Evolutionary conservation across 164 flowering plant species (phyloP).

Genomic region (Magnolia sinica): DNA sequence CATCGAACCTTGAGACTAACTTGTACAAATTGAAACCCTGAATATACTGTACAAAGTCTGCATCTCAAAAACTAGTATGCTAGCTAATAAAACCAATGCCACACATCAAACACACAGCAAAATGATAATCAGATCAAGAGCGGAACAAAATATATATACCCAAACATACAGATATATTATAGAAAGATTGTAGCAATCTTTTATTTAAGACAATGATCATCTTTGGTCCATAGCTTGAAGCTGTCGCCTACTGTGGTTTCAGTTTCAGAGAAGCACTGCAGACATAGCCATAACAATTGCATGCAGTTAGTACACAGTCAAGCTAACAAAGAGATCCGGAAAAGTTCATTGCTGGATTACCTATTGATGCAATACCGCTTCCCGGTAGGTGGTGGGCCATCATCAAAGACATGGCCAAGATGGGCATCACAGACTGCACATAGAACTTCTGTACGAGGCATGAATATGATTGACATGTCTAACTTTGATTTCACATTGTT

Average conservation of each 20-base stretch:
- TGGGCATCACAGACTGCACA: constrained; percentile 83
- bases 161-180: neutral
- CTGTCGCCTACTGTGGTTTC: constrained; percentile 46
- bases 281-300: constrained; percentile 3
- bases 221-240: neutral
- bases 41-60: no score
- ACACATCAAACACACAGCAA: neutral
- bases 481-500: constrained; percentile 74
- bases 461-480: constrained; percentile 82
- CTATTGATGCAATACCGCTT: constrained; percentile 88
- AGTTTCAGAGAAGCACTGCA: constrained; percentile 72
- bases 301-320: neutral
- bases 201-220: neutral
- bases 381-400: constrained; percentile 94
- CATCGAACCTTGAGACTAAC: no score
- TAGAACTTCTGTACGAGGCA: constrained; percentile 85
- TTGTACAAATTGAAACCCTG: no score
- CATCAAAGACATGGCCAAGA: constrained; percentile 92
- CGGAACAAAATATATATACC: neutral
- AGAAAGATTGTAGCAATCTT: neutral
- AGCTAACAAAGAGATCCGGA: neutral
- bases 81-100: neutral
- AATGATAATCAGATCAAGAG: neutral
- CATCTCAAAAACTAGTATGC: no score
- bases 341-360: constrained; percentile 22